phyloP scores from a whole-genome alignment of 1,284 basidiomycete genomes.

The Cerioporus squamosus region DNA sequence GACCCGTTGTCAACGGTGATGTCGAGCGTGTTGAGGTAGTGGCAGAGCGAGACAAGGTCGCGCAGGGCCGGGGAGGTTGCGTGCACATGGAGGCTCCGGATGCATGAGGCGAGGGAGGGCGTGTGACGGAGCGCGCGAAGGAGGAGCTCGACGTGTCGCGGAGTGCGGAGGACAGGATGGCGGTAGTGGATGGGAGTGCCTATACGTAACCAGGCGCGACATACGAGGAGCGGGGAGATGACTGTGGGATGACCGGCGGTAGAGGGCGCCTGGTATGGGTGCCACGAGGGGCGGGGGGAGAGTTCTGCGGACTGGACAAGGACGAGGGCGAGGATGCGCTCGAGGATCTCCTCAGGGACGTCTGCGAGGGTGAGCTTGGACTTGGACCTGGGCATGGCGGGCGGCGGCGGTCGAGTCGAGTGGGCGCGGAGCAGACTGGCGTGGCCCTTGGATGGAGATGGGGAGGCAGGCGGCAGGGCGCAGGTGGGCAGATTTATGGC shows the following conservation, averaged over 20 bases:
- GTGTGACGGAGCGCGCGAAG: conserved; percentile 41
- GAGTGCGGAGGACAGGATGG: conserved; percentile 45
- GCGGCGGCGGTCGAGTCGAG: not conserved
- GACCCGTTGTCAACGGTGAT: conserved; percentile 45
- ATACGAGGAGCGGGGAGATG: conserved; percentile 52
- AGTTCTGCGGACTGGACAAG: conserved; percentile 33
- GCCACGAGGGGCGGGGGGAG: conserved; percentile 34
- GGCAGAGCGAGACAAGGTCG: conserved; percentile 37
- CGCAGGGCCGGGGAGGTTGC: conserved; percentile 35
- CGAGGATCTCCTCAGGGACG: conserved; percentile 61
- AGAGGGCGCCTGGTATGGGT: conserved; percentile 25
- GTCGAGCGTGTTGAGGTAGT: conserved; percentile 43
- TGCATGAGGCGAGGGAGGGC: conserved; percentile 40
- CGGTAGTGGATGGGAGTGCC: conserved; percentile 56
- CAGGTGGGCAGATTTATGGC: conserved; percentile 21
- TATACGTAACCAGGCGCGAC: conserved; percentile 53
- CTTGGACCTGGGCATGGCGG: not conserved
- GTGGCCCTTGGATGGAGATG: conserved; percentile 3
- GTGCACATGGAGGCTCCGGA: conserved; percentile 44
- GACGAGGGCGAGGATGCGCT: conserved; percentile 50
- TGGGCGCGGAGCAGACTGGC: not conserved
- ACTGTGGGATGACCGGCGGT: conserved; percentile 20
- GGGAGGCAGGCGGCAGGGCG: conserved; percentile 4
- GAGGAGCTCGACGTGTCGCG: conserved; percentile 42
- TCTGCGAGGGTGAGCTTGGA: conserved; percentile 35